Conservation (phyloP, 1,139 yeast genomes). For the Zhuliangozyma parablackwelliae region DNA sequence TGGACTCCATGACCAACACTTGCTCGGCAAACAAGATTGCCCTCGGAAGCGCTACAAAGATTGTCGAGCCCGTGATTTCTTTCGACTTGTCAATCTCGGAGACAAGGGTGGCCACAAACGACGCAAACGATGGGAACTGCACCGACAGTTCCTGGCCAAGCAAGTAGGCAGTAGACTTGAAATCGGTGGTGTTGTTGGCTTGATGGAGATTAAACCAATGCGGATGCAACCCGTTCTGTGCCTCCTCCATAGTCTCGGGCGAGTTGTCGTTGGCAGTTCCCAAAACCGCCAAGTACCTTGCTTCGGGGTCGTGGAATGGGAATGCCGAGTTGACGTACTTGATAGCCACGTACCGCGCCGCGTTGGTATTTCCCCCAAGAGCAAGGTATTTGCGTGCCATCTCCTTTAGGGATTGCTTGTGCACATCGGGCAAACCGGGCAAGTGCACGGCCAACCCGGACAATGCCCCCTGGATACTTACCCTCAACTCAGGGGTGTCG, state of each 20-base stretch:
- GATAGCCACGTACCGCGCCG: constrained; percentile 58
- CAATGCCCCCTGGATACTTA: constrained; percentile 71
- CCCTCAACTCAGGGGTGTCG: constrained; percentile 58
- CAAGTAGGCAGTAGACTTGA: constrained; percentile 40
- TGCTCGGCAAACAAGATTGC: constrained; percentile 49
- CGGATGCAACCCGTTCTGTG: constrained; percentile 79
- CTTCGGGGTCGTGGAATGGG: constrained; percentile 64
- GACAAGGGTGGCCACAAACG: constrained; percentile 25
- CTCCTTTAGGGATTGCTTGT: constrained; percentile 41
- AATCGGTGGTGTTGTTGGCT: constrained; percentile 38
- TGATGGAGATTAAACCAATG: constrained; percentile 54
- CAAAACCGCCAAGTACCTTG: constrained; percentile 63
- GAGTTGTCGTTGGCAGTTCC: constrained; percentile 58
- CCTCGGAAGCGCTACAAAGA: constrained; percentile 28
- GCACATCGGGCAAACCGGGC: constrained; percentile 30
- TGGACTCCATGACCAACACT: constrained; percentile 62
- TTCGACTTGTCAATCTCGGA: constrained; percentile 19
- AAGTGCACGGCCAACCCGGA: constrained; percentile 55
- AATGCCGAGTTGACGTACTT: constrained; percentile 64
- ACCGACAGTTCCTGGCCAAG: constrained; percentile 33
- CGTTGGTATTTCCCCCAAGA: constrained; percentile 18
- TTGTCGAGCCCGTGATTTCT: constrained; percentile 15
- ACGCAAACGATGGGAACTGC: constrained; percentile 42
- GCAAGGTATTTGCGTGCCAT: constrained; percentile 38
- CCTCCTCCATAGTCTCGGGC: constrained; percentile 76